These are phyloP conservation scores for Rhodocollybia butyracea DNA, from an alignment of 768 basidiomycete genomes.

Conservation along the genomic window DNA sequence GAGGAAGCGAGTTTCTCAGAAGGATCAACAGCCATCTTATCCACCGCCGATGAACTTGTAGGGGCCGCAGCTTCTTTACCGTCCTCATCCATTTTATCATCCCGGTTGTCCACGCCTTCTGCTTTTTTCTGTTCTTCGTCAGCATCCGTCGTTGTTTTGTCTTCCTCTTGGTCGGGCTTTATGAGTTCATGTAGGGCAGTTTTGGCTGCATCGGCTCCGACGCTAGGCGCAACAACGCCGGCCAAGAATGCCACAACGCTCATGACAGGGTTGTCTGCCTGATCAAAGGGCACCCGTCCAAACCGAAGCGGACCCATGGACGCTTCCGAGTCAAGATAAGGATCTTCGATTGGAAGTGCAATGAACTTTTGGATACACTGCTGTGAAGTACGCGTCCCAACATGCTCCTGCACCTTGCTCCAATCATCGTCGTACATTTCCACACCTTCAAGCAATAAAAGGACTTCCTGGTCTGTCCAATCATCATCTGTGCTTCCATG, in stretches of 20 bases:
- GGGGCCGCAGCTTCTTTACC: conserved; percentile 14
- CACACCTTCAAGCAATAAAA: conserved; percentile 89
- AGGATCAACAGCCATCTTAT: conserved; percentile 48
- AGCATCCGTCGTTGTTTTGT: conserved; percentile 47
- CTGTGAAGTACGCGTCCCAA: conserved; percentile 86
- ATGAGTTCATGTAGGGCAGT: conserved; percentile 81
- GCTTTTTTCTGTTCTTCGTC: conserved; percentile 34
- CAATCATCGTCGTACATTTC: conserved; percentile 99
- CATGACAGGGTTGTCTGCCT: conserved; percentile 97
- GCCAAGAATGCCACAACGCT: conserved; percentile 97
- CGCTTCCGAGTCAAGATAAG: conserved; percentile 77
- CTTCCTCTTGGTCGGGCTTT: conserved; percentile 45
- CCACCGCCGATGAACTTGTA: conserved; percentile 18
- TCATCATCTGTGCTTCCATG: conserved; percentile 45
- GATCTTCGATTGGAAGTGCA: conserved; percentile 94
- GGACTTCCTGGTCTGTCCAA: conserved; percentile 90
- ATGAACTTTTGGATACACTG: conserved; percentile 96
- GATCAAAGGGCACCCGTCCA: conserved; percentile 84
- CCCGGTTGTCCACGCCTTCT: conserved; percentile 24
- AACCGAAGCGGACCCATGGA: conserved; percentile 75
- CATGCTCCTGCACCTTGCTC: conserved; percentile 89
- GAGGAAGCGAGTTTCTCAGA: conserved; percentile 23
- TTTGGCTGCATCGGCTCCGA: conserved; percentile 93
- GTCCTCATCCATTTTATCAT: conserved; percentile 49
- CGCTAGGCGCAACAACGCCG: conserved; percentile 83